Evolutionary conservation across 1,284 basidiomycete species (phyloP), one percentile per base, ranked within the genome.

Genomic region (Trichosporon sp.): DNA sequence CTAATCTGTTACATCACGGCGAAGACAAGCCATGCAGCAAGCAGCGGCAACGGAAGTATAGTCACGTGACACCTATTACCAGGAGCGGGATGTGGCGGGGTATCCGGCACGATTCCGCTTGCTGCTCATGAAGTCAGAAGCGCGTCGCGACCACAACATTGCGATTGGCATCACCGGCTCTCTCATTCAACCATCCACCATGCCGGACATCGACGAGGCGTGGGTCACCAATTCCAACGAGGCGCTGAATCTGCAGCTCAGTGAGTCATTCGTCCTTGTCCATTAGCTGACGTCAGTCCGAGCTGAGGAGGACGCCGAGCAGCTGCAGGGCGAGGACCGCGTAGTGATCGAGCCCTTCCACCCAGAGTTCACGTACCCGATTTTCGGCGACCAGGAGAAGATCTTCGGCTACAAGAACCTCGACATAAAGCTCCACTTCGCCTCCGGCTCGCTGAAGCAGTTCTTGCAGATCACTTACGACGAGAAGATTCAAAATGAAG

Each of bases 371-470:
- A 95, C 92, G 0, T 95, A 95, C 80, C 91, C 92, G 85, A 93
- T 97, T 78, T 98, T 89, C 76, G 95, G 95, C 60, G 92, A 97
- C 73, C 90, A 95, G 62, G 94, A 99, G 82, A 95, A 89, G 80
- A 89, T 99, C 70, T 99, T 95, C 78, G 95, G 95, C 2, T 99
- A 97, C 81, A 85, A 87, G 67, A 88, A 88, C 72, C 82, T 97
- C 61, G 80, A 85, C 33, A 88, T 96, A 70, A 86, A 95, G 89
- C 83, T 97, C 56, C 85, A 87, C 68, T 90, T 97, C 76, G 85
- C 94, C 0, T 96, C 93, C 0, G 94, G 92, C 3, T 92, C 90
- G 10, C 83, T 99, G 58, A 82, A 82, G 23, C 88, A 89, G 74
- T 91, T 86, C 74, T 84, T 97, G 52, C 82, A 84, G n/a, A 83